Percentiles rank a stretch among this genome's conserved stretches.
Conservation (phyloP, 768 basidiomycete species). For the Myochromella boudieri region DNA sequence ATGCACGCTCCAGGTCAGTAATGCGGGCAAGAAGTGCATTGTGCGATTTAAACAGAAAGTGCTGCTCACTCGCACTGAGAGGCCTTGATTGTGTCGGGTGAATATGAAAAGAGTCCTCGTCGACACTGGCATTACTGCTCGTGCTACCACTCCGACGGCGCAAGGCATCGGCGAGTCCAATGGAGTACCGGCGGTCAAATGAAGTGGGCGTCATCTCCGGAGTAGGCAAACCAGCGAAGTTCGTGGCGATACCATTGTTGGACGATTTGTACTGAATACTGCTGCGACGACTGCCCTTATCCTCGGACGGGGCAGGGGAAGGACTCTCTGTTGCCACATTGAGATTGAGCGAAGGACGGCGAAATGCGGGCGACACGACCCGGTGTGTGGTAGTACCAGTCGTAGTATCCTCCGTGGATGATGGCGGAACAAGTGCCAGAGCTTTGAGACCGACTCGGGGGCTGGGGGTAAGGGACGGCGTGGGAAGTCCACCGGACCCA, state of each 20-base stretch:
- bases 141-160: constrained; percentile 31
- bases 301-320: constrained; percentile 21
- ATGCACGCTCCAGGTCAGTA: constrained; percentile 73
- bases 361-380: constrained; percentile 27
- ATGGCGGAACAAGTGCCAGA: constrained; percentile 43
- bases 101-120: constrained; percentile 44
- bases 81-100: constrained; percentile 43
- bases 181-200: constrained; percentile 42
- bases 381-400: constrained; percentile 28
- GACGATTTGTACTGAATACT: constrained; percentile 77
- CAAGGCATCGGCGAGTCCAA: constrained; percentile 20
- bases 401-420: constrained; percentile 28
- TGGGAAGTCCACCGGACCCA: constrained; percentile 43
- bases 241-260: constrained; percentile 32
- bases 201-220: constrained; percentile 74
- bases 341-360: constrained; percentile 39
- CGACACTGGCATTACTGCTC: constrained; percentile 26
- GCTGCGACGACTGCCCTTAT: constrained; percentile 49
- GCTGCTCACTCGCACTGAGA: constrained; percentile 73
- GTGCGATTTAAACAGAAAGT: constrained; percentile 86
- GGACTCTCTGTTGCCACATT: constrained; percentile 29
- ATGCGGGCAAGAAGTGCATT: constrained; percentile 80
- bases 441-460: constrained; percentile 50
- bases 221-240: constrained; percentile 55
- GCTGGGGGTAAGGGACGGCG: constrained; percentile 54